Evolutionary conservation across 805 yeast genomes (phyloP).

Genomic region (Kluyveromyces siamensis): DNA sequence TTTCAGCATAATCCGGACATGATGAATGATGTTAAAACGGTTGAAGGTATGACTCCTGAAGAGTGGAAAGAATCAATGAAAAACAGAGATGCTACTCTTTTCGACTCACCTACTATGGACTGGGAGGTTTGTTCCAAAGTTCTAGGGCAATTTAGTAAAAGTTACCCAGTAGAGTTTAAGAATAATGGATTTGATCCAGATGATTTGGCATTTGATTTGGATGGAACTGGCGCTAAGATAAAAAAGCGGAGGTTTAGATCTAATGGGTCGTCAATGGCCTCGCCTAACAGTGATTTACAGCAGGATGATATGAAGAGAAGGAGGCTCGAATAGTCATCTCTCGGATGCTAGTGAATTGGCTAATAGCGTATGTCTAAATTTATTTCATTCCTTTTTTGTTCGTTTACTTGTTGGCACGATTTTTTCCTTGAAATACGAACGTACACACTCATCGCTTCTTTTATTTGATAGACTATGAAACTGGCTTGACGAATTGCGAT

Average conservation of each 20-base stretch:
- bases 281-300: constrained; percentile 25
- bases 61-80: constrained; percentile 17
- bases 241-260: constrained; percentile 21
- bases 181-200: constrained; percentile 23
- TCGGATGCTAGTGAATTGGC: neutral
- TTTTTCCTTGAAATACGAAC: neutral
- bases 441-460: neutral
- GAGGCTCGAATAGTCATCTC: constrained; percentile 20
- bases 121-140: constrained; percentile 26
- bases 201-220: constrained; percentile 29
- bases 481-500: neutral
- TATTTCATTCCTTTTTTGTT: no score
- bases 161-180: constrained; percentile 26
- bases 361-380: no score
- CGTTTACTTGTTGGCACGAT: neutral
- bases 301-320: constrained; percentile 25
- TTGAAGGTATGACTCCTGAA: constrained; percentile 20
- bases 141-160: constrained; percentile 25
- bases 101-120: constrained; percentile 19
- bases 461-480: neutral
- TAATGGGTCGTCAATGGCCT: constrained; percentile 28
- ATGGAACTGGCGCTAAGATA: constrained; percentile 24
- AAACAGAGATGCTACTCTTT: constrained; percentile 20
- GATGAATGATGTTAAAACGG: constrained; percentile 18
- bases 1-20: constrained; percentile 29